A percentile compares a stretch with the other conserved stretches of the same genome.
Evolutionary conservation across 805 yeast species (phyloP).

Genomic region (Metahyphopichia silvanorum): DNA sequence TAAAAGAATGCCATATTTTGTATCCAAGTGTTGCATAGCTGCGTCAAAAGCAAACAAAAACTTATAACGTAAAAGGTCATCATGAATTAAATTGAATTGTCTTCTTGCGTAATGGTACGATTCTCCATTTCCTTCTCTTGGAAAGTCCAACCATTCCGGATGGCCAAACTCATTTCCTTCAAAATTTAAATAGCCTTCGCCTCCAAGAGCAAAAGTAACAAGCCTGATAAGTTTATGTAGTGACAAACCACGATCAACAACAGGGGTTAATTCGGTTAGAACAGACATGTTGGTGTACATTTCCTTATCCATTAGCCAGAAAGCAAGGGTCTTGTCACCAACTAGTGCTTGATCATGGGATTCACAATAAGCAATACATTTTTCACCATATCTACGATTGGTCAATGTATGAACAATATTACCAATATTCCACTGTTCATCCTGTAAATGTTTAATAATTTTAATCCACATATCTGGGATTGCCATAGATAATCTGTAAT

Average conservation of each 20-base stretch:
- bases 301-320: conserved; percentile 98
- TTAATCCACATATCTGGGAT: conserved; percentile 99
- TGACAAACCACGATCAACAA: conserved; percentile 85
- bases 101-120: conserved; percentile 93
- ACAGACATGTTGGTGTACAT: conserved; percentile 96
- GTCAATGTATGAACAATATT: conserved; percentile 76
- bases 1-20: conserved; percentile 66
- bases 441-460: conserved; percentile 73
- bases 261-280: conserved; percentile 67
- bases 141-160: conserved; percentile 98
- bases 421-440: conserved; percentile 91
- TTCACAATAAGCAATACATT: conserved; percentile 89
- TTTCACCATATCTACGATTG: conserved; percentile 84
- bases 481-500: conserved; percentile 94
- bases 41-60: conserved; percentile 78
- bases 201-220: conserved; percentile 87
- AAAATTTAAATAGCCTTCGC: conserved; percentile 93
- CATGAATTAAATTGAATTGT: conserved; percentile 85
- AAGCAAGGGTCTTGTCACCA: conserved; percentile 94
- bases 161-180: conserved; percentile 99
- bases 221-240: conserved; percentile 89
- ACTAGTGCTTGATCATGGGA: conserved; percentile 97
- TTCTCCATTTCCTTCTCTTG: conserved; percentile 82
- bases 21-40: conserved; percentile 78
- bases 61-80: conserved; percentile 74